A percentile compares a stretch with the other conserved stretches of the same genome.
Evolutionary conservation across 768 basidiomycete genomes (phyloP).

Genomic region (Trametes cubensis): DNA sequence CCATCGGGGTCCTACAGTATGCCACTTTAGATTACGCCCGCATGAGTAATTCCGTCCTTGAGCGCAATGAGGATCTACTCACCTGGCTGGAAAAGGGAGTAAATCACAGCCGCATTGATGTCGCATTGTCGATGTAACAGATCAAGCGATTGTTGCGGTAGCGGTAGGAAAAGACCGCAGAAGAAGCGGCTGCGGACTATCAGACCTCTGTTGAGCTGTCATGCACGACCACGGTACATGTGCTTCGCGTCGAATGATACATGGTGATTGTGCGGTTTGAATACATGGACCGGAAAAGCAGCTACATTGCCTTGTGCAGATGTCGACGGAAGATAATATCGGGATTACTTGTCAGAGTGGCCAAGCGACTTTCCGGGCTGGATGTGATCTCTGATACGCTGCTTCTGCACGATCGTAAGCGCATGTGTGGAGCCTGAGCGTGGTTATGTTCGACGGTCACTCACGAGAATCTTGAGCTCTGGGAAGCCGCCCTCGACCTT

Average conservation of each 20-base stretch:
- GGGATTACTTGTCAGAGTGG: constrained; percentile 70
- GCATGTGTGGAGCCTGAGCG: background rate
- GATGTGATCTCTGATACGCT: constrained; percentile 79
- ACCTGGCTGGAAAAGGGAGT: too few relatives aligned
- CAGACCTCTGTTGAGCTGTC: too few relatives aligned
- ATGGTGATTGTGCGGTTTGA: background rate
- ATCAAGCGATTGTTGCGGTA: too few relatives aligned
- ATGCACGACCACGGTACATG: too few relatives aligned
- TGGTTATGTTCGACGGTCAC: constrained; percentile 30
- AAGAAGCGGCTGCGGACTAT: background rate
- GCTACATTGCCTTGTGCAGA: background rate
- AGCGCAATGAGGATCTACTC: too few relatives aligned
- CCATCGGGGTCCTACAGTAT: too few relatives aligned
- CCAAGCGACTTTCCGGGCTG: constrained; percentile 84
- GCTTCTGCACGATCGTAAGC: constrained; percentile 60
- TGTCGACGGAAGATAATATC: background rate
- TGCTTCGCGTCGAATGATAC: background rate
- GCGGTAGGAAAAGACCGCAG: background rate
- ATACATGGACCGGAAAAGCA: constrained; percentile 10
- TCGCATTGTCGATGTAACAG: too few relatives aligned
- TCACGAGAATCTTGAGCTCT: constrained; percentile 80
- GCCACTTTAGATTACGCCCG: too few relatives aligned
- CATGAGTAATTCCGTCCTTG: too few relatives aligned
- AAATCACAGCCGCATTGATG: too few relatives aligned
- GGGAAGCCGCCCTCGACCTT: constrained; percentile 92